Evolutionary conservation across 2,329 filamentous ascomycete species (phyloP).

Genomic region (Thermochaetoides dissita): DNA sequence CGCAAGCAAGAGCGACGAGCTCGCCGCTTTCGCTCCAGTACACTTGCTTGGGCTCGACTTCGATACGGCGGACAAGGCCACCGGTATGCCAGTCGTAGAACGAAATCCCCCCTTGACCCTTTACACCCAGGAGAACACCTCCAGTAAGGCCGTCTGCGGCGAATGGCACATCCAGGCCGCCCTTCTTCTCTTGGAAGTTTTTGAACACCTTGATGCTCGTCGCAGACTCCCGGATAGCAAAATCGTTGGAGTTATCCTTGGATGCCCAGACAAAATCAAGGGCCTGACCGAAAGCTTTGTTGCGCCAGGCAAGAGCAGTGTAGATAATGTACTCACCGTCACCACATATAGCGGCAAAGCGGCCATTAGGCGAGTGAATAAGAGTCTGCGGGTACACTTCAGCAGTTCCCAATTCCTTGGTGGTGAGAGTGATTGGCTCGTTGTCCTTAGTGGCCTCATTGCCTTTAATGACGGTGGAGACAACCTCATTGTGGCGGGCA

Average conservation of each 20-base stretch:
- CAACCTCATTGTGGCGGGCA: constrained; percentile 88
- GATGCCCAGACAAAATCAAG: constrained; percentile 94
- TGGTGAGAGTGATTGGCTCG: constrained; percentile 68
- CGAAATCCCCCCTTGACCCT: constrained; percentile 84
- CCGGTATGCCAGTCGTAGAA: constrained; percentile 95
- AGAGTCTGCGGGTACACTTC: constrained; percentile 94
- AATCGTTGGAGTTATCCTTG: constrained; percentile 97
- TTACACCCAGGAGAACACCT: constrained; percentile 82
- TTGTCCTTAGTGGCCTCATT: constrained; percentile 81
- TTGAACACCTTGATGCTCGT: constrained; percentile 96
- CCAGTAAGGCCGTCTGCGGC: constrained; percentile 83
- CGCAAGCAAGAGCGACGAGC: constrained; percentile 80
- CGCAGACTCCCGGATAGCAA: constrained; percentile 85
- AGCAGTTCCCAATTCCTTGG: constrained; percentile 89
- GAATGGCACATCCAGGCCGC: constrained; percentile 86
- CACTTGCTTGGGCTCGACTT: constrained; percentile 61
- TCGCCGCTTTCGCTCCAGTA: constrained; percentile 98
- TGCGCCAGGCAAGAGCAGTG: constrained; percentile 88
- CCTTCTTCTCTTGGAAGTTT: constrained; percentile 86
- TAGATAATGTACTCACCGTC: constrained; percentile 99
- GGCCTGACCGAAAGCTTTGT: constrained; percentile 92
- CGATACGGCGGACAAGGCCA: constrained; percentile 78
- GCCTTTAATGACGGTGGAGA: constrained; percentile 89
- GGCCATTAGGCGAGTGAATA: constrained; percentile 83
- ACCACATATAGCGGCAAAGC: constrained; percentile 76